Base-by-base conservation (phyloP, 2,329 filamentous ascomycete species). In the Macrophomina phaseolina region DNA sequence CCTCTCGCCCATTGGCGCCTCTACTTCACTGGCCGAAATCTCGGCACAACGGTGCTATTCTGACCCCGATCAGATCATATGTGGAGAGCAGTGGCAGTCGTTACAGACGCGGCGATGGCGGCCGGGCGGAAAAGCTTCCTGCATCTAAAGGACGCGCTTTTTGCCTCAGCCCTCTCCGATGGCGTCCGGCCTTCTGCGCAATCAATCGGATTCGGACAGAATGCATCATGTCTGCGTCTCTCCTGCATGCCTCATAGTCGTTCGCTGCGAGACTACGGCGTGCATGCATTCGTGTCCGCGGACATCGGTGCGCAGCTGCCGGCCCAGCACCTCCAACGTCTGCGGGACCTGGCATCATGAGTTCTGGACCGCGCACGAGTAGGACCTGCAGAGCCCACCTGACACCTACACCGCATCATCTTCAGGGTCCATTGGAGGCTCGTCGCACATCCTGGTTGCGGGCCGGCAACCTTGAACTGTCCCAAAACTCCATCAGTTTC, bases 1-100 rank as follows among this genome's bases (percentile, higher is more conserved):
- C 30, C 5, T 28, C 49, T 32, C 36, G n/a, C 18, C 45, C 3
- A 62, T 62, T 62, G 58, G 45, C 58, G 14, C 11, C 23, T 28
- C 18, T 12, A 9, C 7, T 40, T 12, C 58, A 23, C 45, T 30
- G n/a, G 42, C 45, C 4, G 42, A 49, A 38, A 36, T 40, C 58
- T 51, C 58, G 58, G 56, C 56, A 61, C 12, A 34, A 46, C 56
- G 56, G 58, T 45, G 58, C 34, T 62, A 49, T 36, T 61, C 56
- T 62, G 18, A 16, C 32, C 18, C 8, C 8, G 11, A 28, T 62
- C 45, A 51, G 58, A 38, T 49, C 58, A 49, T 34, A 38, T 62
- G 58, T 62, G 58, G 58, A 38, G 58, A 28, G 32, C 42, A 48
- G 9, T 32, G 6, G 40, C 28, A 18, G 40, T 14, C 7, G 7